These are phyloP conservation scores for Fagus sylvatica DNA, from an alignment of 306 rosid genomes.

Conservation along the genomic window DNA sequence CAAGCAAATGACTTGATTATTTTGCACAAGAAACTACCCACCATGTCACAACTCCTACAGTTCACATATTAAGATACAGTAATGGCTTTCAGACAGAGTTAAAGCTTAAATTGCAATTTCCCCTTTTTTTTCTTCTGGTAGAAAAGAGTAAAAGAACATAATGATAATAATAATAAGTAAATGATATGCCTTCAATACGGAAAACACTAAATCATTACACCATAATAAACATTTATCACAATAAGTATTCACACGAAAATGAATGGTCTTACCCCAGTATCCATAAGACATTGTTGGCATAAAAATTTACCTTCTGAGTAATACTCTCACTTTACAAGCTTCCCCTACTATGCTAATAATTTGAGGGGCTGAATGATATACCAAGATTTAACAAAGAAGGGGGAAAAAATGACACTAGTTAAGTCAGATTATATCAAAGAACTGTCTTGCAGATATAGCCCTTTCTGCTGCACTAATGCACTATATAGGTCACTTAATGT, in stretches of 20 bases:
- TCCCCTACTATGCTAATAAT: slow-evolving; percentile 31
- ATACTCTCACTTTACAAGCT: slow-evolving; percentile 40
- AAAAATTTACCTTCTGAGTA: slow-evolving; percentile 14
- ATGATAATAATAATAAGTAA: background rate
- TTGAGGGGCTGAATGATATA: slow-evolving; percentile 30
- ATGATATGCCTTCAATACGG: background rate
- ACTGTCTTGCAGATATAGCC: slow-evolving; percentile 13
- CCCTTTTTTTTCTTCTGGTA: background rate
- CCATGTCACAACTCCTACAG: background rate
- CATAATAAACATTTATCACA: background rate
- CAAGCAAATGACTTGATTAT: background rate
- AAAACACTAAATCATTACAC: background rate
- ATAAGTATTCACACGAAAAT: slow-evolving; percentile 1
- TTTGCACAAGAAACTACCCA: background rate
- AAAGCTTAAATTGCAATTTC: background rate
- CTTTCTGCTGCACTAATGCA: slow-evolving; percentile 2
- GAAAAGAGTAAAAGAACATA: background rate
- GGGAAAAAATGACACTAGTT: slow-evolving; percentile 22
- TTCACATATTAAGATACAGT: background rate
- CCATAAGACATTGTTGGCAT: slow-evolving; percentile 24
- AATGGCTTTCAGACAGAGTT: background rate
- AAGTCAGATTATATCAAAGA: slow-evolving; percentile 28
- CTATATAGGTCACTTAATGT: background rate
- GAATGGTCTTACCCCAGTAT: slow-evolving; percentile 21
- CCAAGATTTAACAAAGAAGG: slow-evolving; percentile 1